Evolutionary conservation across 2,329 filamentous ascomycete genomes (phyloP).

Genomic region (Epichloe amarillans): DNA sequence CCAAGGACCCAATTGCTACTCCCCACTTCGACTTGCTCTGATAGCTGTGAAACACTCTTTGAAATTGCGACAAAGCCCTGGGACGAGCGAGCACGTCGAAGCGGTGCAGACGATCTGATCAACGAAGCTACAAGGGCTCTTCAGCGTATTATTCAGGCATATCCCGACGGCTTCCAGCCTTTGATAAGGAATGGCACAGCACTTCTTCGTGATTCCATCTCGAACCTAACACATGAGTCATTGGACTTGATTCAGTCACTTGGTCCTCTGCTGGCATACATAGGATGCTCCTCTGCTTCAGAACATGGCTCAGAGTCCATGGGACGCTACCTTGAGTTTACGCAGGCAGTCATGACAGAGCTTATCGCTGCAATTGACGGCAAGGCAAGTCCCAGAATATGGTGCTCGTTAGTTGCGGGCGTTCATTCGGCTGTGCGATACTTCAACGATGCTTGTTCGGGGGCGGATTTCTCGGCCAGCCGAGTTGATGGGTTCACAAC

Average conservation of each 20-base stretch:
- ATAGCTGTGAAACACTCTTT: constrained; percentile 25
- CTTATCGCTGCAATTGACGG: constrained; percentile 23
- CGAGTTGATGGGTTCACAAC: constrained; percentile 7
- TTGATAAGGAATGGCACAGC: constrained; percentile 18
- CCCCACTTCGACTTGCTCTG: constrained; percentile 19
- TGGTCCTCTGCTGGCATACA: constrained; percentile 31
- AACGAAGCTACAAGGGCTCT: constrained; percentile 29
- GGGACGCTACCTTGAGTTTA: constrained; percentile 28
- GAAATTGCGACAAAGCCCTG: constrained; percentile 15
- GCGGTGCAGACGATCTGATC: constrained; percentile 22
- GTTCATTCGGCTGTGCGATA: constrained; percentile 22
- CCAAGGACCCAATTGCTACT: constrained; percentile 18
- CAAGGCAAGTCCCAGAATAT: constrained; percentile 19
- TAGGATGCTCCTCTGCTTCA: constrained; percentile 30
- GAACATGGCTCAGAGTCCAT: constrained; percentile 14
- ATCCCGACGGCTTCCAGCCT: constrained; percentile 21
- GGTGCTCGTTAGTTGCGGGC: constrained; percentile 25
- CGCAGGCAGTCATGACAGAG: constrained; percentile 21
- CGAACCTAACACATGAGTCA: constrained; percentile 9
- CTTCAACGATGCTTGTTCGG: constrained; percentile 27
- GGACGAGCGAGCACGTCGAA: constrained; percentile 9
- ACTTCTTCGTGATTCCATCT: constrained; percentile 14
- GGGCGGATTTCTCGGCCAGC: constrained; percentile 11
- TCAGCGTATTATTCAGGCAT: constrained; percentile 23
- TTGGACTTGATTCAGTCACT: constrained; percentile 21